Evolutionary conservation across 2,329 filamentous ascomycete genomes (phyloP), one percentile per base, ranked within the genome.

Genomic region (Neophaeococcomyces mojaviensis): DNA sequence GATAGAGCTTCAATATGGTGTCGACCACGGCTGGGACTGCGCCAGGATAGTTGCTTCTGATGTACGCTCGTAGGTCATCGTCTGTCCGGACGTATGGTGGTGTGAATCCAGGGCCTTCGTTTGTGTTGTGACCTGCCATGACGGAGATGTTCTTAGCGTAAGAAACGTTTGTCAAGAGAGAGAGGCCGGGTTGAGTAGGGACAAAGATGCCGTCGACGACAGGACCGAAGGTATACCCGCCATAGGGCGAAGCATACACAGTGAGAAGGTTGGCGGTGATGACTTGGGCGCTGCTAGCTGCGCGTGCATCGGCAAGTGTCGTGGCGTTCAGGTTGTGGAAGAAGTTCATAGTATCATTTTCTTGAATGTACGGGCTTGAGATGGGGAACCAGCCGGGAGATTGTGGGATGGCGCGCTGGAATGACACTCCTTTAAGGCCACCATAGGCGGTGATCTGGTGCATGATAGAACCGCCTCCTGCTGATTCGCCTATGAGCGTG

Each of bases 381-480:
- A 62, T 46, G 1, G 68, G 69, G 6, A 57, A 40, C 55, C 58
- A 66, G 8, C 57, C 62, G 3, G 70, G 69, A 33, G 68, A 72
- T 49, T 74, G 71, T 1, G 65, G 42, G 5, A 74, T 65, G 8
- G 70, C 71, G 44, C 59, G 58, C 19, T 64, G 58, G 50, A 67
- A 67, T 3, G 58, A 57, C 12, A 51, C 47, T 1, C 56, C 50
- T 9, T 52, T 8, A 12, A 58, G 53, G 8, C 71, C 73, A 28
- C 73, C 74, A 48, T 65, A 74, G 1, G 72, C 64, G 20, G 74
- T 78, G 49, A 78, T 70, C 46, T 79, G 74, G 52, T 78, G 73
- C 61, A 76, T 67, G 47, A 79, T 69, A 2, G 68, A 73, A 0
- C 73, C 73, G 6, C 64, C 74, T 28, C 75, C 75, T 24, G 76